Base-by-base conservation (phyloP, 2,329 filamentous ascomycete species). In the Venturia pyrina region DNA sequence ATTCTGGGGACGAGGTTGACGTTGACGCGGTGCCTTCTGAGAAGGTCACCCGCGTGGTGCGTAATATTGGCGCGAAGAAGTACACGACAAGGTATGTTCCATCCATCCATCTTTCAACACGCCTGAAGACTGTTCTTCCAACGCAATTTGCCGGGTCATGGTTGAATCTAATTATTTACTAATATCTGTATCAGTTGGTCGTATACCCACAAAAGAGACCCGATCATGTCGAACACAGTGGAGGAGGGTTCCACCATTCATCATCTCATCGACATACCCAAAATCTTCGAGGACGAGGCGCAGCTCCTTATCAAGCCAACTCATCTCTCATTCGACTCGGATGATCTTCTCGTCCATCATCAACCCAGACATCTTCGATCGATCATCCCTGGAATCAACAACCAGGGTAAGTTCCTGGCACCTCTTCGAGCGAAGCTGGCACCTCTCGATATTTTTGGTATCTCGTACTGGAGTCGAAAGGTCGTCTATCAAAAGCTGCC, bases 381-480 rank as follows among this genome's bases (percentile, higher is more conserved):
- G 8, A 62, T 62, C 21, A 62, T 43, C n/a, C 7, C 37, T 28
- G 60, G 60, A 1, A 46, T 43, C 4, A 28, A 28, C 13, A n/a
- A 15, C 6, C 37, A 24, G n/a, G 15, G 44, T 28, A 41, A 21
- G 2, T 43, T 46, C 15, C 24, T 62, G 7, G 60, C 60, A 5
- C 60, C 37, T 24, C 1, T 62, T 11, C 60, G 32, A 15, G 37
- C 40, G 21, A 62, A 62, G 34, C 24, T 62, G 40, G 60, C 60
- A n/a, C 60, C 60, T 1, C 40, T 62, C 21, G 60, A 62, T n/a
- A 17, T 62, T 7, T 62, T 62, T n/a, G 60, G 60, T 10, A 28
- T 43, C 15, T 62, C 60, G 6, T 46, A 62, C 10, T 62, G 60
- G 60, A 62, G 60, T 44, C 34, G 62, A 13, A 64, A 64, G 32